Evolutionary conservation across 495 filamentous ascomycete species (phyloP).

Genomic region (Cladorrhinum samala): DNA sequence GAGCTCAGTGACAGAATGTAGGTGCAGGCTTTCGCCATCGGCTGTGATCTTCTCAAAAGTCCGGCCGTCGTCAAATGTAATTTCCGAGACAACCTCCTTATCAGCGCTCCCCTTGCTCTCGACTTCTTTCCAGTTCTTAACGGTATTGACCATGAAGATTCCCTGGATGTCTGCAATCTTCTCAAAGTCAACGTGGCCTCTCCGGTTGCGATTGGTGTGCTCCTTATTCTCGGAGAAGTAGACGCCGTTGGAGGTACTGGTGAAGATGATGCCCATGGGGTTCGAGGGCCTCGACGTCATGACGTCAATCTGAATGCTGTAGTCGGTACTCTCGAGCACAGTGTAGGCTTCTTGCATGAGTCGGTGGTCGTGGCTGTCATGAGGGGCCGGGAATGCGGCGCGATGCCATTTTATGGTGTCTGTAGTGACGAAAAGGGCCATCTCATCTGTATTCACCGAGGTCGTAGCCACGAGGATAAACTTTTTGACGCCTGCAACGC

Average conservation of each 20-base stretch:
- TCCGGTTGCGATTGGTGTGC: slow-evolving; percentile 73
- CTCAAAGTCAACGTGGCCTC: slow-evolving; percentile 84
- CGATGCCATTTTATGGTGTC: slow-evolving; percentile 83
- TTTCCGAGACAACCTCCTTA: slow-evolving; percentile 67
- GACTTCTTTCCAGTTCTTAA: slow-evolving; percentile 78
- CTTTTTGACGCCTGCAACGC: slow-evolving; percentile 71
- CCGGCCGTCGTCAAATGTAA: slow-evolving; percentile 91
- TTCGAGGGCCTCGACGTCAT: slow-evolving; percentile 55
- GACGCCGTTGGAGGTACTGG: slow-evolving; percentile 92
- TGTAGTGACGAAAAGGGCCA: slow-evolving; percentile 75
- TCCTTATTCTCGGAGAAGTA: slow-evolving; percentile 88
- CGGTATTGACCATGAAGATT: slow-evolving; percentile 81
- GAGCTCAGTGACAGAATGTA: slow-evolving; percentile 84
- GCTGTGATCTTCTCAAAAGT: slow-evolving; percentile 53
- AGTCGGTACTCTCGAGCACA: slow-evolving; percentile 87
- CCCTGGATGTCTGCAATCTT: slow-evolving; percentile 85
- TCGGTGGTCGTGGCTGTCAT: slow-evolving; percentile 52
- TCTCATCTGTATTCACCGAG: slow-evolving; percentile 73
- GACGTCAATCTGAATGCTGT: slow-evolving; percentile 95
- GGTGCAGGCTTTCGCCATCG: slow-evolving; percentile 63
- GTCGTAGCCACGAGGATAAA: slow-evolving; percentile 79
- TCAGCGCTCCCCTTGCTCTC: slow-evolving; percentile 41
- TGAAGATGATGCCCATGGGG: slow-evolving; percentile 80
- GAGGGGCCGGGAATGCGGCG: slow-evolving; percentile 64
- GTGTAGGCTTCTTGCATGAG: slow-evolving; percentile 86